Evolutionary conservation across 106 monocot species (phyloP).

Genomic region (Dendrobium officinale): DNA sequence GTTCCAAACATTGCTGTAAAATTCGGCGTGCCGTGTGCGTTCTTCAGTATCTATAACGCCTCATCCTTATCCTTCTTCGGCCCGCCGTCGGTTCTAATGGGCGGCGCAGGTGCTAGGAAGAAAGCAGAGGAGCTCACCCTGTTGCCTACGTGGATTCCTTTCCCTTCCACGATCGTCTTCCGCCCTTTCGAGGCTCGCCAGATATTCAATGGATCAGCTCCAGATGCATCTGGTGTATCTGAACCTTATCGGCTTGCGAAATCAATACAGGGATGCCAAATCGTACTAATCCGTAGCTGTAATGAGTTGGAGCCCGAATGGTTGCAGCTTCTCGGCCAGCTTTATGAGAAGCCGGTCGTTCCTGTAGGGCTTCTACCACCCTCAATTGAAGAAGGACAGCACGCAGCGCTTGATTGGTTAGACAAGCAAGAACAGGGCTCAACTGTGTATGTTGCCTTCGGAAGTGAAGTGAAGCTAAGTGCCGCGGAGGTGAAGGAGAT

Average conservation of each 20-base stretch:
- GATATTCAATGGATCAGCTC: not conserved
- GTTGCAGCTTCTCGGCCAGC: not conserved
- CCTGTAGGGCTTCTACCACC: slow-evolving; percentile 16
- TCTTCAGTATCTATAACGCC: slow-evolving; percentile 16
- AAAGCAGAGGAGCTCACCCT: not conserved
- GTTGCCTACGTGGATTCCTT: slow-evolving; percentile 11
- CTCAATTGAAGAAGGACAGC: not conserved
- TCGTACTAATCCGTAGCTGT: not conserved
- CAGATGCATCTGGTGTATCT: not conserved
- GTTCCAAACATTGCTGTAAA: slow-evolving; percentile 10
- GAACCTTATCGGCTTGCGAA: not conserved
- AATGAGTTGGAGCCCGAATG: slow-evolving; percentile 6
- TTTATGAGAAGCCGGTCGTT: slow-evolving; percentile 1
- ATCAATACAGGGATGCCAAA: not conserved
- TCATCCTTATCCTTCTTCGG: slow-evolving; percentile 17
- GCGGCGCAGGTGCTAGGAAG: not conserved
- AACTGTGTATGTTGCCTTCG: slow-evolving; percentile 5
- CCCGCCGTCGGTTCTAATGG: not conserved
- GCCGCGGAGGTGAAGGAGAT: not conserved
- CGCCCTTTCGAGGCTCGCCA: slow-evolving; percentile 5
- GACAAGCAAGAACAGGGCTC: not conserved
- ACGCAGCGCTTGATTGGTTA: not conserved
- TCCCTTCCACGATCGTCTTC: slow-evolving; percentile 2
- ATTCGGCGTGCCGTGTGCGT: slow-evolving; percentile 18
- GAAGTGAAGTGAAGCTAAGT: too few species aligned